These are phyloP conservation scores for Penicillium daleae DNA, from an alignment of 495 filamentous ascomycete genomes.

Conservation along the genomic window DNA sequence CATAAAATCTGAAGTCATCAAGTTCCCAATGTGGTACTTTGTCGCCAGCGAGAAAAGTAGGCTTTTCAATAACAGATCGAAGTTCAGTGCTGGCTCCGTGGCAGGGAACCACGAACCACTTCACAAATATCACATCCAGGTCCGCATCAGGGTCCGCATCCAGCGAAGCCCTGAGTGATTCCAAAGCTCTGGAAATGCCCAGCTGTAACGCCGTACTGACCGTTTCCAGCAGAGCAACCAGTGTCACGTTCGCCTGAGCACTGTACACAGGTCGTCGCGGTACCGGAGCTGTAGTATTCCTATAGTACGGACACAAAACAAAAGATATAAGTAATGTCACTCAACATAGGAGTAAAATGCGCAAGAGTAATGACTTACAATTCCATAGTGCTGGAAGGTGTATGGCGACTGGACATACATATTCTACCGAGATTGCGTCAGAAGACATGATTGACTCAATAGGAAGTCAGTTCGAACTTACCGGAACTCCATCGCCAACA, in stretches of 20 bases:
- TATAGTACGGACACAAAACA: conserved; percentile 1
- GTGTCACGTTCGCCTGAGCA: conserved; percentile 37
- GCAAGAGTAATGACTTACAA: conserved; percentile 21
- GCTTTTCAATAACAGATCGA: neutral
- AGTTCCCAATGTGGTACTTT: neutral
- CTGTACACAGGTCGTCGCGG: conserved; percentile 18
- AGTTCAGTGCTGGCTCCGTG: neutral
- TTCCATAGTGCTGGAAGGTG: conserved; percentile 37
- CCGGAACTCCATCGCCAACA: conserved; percentile 35
- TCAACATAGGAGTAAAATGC: neutral
- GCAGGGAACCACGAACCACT: neutral
- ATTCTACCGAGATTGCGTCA: conserved; percentile 27
- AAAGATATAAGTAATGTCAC: conserved; percentile 3
- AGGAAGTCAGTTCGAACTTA: conserved; percentile 11
- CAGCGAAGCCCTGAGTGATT: conserved; percentile 28
- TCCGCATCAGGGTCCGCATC: conserved; percentile 19
- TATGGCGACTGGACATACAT: conserved; percentile 35
- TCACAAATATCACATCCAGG: neutral
- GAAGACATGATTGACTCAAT: neutral
- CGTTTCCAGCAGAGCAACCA: conserved; percentile 41
- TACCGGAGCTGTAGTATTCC: conserved; percentile 41
- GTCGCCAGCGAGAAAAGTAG: conserved; percentile 12
- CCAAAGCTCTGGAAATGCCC: conserved; percentile 41
- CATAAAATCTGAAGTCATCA: neutral
- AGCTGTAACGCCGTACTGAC: conserved; percentile 29